Evolutionary conservation across 1,139 yeast genomes (phyloP).

Genomic region (Pichia sp.): DNA sequence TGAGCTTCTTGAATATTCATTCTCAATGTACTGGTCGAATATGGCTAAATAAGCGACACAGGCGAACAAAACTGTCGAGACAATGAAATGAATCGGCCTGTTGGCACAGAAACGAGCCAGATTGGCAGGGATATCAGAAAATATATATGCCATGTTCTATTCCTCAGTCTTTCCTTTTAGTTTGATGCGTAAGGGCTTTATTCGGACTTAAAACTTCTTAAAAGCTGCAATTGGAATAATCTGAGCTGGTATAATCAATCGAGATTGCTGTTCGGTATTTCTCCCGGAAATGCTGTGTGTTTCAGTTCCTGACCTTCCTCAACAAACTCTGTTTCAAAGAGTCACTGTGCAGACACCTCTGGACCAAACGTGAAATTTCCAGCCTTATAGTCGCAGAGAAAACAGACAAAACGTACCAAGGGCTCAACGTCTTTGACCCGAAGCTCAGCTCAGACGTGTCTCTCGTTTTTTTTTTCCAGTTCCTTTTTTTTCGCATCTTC

Average conservation of each 20-base stretch:
- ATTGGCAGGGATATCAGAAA: constrained; percentile 34
- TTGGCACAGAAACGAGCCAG: constrained; percentile 69
- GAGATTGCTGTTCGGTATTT: neutral
- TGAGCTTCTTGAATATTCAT: constrained; percentile 20
- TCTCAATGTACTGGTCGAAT: constrained; percentile 65
- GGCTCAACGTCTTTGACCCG: too few relatives aligned
- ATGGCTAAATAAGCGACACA: constrained; percentile 79
- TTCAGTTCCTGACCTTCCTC: neutral
- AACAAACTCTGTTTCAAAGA: neutral
- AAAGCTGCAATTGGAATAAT: neutral
- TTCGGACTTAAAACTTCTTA: too few relatives aligned
- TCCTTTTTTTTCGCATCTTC: neutral
- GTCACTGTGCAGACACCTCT: too few relatives aligned
- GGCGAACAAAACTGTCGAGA: constrained; percentile 68
- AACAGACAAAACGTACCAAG: too few relatives aligned
- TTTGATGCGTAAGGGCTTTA: too few relatives aligned
- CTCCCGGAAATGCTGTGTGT: neutral
- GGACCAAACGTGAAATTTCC: too few relatives aligned
- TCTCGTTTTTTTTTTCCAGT: neutral
- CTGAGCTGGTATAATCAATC: neutral
- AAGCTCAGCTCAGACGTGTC: constrained; percentile 1
- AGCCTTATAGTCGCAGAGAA: too few relatives aligned
- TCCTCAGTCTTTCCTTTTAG: neutral
- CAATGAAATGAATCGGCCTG: constrained; percentile 85
- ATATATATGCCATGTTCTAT: constrained; percentile 21